These are phyloP conservation scores for Penicillium tannophilum DNA, from an alignment of 495 filamentous ascomycete genomes.

Conservation along the genomic window DNA sequence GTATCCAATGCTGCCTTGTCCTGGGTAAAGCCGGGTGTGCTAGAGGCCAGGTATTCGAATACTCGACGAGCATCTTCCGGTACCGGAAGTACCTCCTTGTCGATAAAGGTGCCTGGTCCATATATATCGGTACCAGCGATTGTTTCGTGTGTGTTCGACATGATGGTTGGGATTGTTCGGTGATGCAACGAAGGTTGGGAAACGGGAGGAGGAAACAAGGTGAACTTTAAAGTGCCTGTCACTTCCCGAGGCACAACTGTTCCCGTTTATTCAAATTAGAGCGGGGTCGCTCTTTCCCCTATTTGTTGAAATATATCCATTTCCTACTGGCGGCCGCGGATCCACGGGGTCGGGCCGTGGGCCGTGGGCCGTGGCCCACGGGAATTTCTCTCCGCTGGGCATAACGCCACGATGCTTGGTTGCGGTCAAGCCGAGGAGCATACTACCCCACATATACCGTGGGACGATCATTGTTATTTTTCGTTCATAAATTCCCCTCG, in stretches of 20 bases:
- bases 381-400: not conserved
- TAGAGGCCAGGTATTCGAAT: constrained; percentile 25
- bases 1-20: constrained; percentile 27
- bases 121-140: constrained; percentile 29
- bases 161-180: not conserved
- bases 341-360: not conserved
- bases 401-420: not conserved
- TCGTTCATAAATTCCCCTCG: not conserved
- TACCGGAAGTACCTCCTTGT: constrained; percentile 25
- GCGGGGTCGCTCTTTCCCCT: not conserved
- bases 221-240: not conserved
- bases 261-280: not conserved
- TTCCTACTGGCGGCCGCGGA: not conserved
- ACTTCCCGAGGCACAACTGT: not conserved
- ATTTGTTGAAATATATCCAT: not conserved
- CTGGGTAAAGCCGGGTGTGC: constrained; percentile 31
- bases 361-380: not conserved
- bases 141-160: constrained; percentile 21
- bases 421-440: not conserved
- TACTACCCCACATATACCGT: constrained; percentile 1
- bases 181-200: not conserved
- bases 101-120: constrained; percentile 33
- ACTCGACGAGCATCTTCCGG: constrained; percentile 31
- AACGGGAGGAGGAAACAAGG: not conserved
- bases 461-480: not conserved